phyloP scores from a whole-genome alignment of 1,284 basidiomycete species.

The Ceratobasidium sp. region DNA sequence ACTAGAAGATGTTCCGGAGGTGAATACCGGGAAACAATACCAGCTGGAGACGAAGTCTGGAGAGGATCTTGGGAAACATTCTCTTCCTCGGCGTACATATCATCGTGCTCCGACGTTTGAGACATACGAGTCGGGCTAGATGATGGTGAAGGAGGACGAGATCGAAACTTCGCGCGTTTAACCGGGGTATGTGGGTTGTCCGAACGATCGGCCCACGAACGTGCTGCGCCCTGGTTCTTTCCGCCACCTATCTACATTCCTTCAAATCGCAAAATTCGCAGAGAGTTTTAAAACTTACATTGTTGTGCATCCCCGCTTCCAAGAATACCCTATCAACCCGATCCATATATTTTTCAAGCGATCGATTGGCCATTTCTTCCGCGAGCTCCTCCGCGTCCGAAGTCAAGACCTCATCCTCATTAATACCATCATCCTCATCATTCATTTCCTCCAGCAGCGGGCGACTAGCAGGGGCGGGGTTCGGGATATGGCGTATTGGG shows the following conservation, averaged over 20 bases:
- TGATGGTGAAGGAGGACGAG: neutral
- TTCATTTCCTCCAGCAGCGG: neutral
- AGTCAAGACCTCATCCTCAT: constrained; percentile 28
- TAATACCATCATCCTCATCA: neutral
- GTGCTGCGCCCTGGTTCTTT: too few relatives aligned
- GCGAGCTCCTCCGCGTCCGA: constrained; percentile 35
- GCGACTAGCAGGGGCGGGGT: neutral
- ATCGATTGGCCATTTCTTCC: constrained; percentile 20
- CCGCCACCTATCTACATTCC: neutral
- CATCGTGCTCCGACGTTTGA: constrained; percentile 1
- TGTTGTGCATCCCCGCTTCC: too few relatives aligned
- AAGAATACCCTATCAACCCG: neutral
- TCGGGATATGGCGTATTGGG: neutral
- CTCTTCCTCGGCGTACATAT: neutral
- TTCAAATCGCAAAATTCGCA: neutral
- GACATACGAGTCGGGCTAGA: constrained; percentile 30
- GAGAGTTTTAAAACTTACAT: neutral
- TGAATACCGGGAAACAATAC: constrained; percentile 10
- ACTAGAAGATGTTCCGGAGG: constrained; percentile 2
- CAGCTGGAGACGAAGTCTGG: constrained; percentile 10
- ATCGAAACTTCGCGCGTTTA: neutral
- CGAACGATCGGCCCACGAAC: neutral
- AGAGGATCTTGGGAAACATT: neutral
- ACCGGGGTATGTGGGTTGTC: neutral
- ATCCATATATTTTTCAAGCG: constrained; percentile 26